phyloP scores from a whole-genome alignment of 2,329 filamentous ascomycete genomes.

The Teratosphaeria gauchensis region DNA sequence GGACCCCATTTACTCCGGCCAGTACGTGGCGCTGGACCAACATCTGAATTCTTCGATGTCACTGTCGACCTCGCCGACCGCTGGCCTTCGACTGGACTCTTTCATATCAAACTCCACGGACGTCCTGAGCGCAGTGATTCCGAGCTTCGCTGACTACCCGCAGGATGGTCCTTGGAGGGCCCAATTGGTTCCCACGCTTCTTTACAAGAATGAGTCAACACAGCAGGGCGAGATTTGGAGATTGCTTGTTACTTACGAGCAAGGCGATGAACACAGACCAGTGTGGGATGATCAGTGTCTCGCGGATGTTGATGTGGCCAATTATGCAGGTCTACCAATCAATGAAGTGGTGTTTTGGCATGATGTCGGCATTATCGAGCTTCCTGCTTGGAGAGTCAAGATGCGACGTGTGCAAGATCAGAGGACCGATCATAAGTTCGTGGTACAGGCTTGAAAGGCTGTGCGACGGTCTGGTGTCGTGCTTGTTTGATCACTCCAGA shows the following conservation, averaged over 20 bases:
- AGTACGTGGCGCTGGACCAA: no score
- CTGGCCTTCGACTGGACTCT: no score
- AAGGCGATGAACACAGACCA: conserved; percentile 2
- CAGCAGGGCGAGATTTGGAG: conserved; percentile 21
- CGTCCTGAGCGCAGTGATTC: no score
- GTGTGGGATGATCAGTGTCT: conserved; percentile 17
- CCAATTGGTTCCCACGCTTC: no score
- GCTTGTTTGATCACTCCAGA: neutral
- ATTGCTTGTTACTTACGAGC: conserved; percentile 10
- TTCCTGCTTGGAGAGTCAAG: conserved; percentile 19
- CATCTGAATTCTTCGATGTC: no score
- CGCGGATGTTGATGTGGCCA: conserved; percentile 15
- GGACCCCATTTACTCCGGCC: no score
- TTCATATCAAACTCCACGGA: no score
- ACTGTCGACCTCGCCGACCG: no score
- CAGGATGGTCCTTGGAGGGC: no score
- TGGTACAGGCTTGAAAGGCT: neutral
- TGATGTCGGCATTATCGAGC: conserved; percentile 13
- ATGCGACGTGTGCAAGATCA: conserved; percentile 4
- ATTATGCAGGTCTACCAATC: conserved; percentile 18
- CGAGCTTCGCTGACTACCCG: no score
- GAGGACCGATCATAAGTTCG: neutral
- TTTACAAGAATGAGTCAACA: conserved; percentile 12
- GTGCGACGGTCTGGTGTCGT: neutral
- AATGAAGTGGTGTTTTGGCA: conserved; percentile 23